Base-by-base conservation (phyloP, 257 asterid species). In the Thymus mandschuricus region DNA sequence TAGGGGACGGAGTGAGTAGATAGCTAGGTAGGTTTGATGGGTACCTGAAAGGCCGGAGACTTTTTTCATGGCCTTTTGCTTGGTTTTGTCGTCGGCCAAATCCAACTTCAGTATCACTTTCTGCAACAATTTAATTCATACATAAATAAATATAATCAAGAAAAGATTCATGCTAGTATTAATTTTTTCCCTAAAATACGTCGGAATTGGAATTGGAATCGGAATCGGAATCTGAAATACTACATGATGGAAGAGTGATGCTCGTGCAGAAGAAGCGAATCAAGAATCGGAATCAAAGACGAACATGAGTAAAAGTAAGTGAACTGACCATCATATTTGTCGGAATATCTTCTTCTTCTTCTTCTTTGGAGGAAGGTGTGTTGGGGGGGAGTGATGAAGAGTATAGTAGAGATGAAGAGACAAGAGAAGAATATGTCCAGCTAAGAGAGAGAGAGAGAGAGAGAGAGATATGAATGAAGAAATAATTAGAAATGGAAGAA, bases 1-100 rank as follows among this genome's bases (percentile, higher is more conserved):
- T 21, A 21, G 21, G 21, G 21, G 21, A 21, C 21, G 21, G 21
- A 21, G 21, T 21, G 21, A 21, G 21, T 21, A 21, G 21, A 7
- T 38, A 38, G 8, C 41, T 38, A 38, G 41, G 40, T 43, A 43
- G 48, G 49, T 10, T 58, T 28, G 2, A 8, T 46, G 0, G 10
- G 50, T 82, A 89, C 96, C 96, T 73, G 85, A 35, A 40, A 89
- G 58, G 49, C 91, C 88, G 1, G 91, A 85, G 31, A 80, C 91
- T n/a, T 49, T 80, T 52, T 75, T 77, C 92, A 89, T 77, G 64
- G 82, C 88, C 52, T 83, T 89, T 64, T 75, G 88, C 78, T 80
- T 87, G 72, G 63, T 70, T 79, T 84, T 86, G 70, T 89, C 91
- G 34, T 86, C 91, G 11, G 74, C 73, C 40, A 64, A 74, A 10